phyloP scores from a whole-genome alignment of 2,329 filamentous ascomycete species.

The Neofusicoccum parvum region DNA sequence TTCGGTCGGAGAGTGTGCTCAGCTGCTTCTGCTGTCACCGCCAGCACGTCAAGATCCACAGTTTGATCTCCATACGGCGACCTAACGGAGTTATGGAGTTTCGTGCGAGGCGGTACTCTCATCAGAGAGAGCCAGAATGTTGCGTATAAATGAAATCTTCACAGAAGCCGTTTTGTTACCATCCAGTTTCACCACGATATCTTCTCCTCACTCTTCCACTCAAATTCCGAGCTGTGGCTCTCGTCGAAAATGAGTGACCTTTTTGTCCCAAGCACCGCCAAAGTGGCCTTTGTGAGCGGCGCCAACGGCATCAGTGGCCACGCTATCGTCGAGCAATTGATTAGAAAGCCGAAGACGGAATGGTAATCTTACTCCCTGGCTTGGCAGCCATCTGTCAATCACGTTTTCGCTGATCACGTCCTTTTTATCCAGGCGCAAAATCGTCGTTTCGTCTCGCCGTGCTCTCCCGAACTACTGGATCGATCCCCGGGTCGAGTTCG shows the following conservation, averaged over 20 bases:
- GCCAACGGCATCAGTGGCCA: constrained; percentile 39
- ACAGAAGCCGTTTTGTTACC: not conserved
- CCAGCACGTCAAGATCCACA: not conserved
- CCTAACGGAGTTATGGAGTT: not conserved
- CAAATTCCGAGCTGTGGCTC: no score
- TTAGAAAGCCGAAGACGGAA: constrained; percentile 23
- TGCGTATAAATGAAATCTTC: not conserved
- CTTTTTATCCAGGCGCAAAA: constrained; percentile 24
- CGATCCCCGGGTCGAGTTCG: constrained; percentile 36
- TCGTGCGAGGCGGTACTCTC: not conserved
- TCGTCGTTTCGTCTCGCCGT: constrained; percentile 34
- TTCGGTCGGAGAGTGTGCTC: not conserved
- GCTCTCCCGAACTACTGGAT: constrained; percentile 27
- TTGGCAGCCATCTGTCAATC: no score
- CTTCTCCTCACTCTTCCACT: not conserved
- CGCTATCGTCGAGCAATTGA: constrained; percentile 39
- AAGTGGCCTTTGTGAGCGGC: constrained; percentile 40
- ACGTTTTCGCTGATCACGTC: no score
- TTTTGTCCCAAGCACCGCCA: constrained; percentile 20
- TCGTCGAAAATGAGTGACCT: not conserved
- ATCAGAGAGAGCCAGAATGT: no score
- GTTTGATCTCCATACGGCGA: not conserved
- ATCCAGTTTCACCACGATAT: not conserved
- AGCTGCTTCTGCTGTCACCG: not conserved
- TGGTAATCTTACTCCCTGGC: not conserved